These are phyloP conservation scores for Penicillium desertorum DNA, from an alignment of 495 filamentous ascomycete species.

Conservation along the genomic window DNA sequence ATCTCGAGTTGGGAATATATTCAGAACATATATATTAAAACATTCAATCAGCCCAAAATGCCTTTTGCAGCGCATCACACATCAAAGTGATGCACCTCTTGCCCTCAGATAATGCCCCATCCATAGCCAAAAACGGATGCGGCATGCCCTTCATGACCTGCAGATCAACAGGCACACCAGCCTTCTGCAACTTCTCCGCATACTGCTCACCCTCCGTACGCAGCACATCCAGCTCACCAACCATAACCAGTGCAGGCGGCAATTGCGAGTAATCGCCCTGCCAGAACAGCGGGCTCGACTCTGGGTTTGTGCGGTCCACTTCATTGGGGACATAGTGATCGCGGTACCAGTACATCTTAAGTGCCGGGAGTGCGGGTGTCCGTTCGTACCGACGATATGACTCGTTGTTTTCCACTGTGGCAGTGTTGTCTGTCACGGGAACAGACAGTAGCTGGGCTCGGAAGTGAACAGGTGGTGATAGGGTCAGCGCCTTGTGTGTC, in stretches of 20 bases:
- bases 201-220: constrained; percentile 53
- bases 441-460: constrained; percentile 54
- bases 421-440: constrained; percentile 59
- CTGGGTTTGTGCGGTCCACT: constrained; percentile 46
- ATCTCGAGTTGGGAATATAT: background rate
- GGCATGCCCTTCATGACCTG: constrained; percentile 61
- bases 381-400: constrained; percentile 52
- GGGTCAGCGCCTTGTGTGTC: constrained; percentile 51
- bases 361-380: constrained; percentile 50
- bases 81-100: constrained; percentile 54
- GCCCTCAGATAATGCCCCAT: constrained; percentile 53
- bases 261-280: constrained; percentile 47
- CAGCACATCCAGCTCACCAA: constrained; percentile 58
- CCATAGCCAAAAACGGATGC: constrained; percentile 64
- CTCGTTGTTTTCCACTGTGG: constrained; percentile 41
- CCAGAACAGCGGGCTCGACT: constrained; percentile 56
- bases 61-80: constrained; percentile 52
- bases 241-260: constrained; percentile 53
- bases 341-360: constrained; percentile 61
- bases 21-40: background rate
- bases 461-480: constrained; percentile 47
- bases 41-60: constrained; percentile 33
- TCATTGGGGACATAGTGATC: constrained; percentile 54
- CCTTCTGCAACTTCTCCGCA: constrained; percentile 47
- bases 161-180: constrained; percentile 54